A percentile compares a stretch with the other conserved stretches of the same genome.
phyloP scores from a whole-genome alignment of 192 early-diverging fungal species.

The Phycomyces blakesleeanus region DNA sequence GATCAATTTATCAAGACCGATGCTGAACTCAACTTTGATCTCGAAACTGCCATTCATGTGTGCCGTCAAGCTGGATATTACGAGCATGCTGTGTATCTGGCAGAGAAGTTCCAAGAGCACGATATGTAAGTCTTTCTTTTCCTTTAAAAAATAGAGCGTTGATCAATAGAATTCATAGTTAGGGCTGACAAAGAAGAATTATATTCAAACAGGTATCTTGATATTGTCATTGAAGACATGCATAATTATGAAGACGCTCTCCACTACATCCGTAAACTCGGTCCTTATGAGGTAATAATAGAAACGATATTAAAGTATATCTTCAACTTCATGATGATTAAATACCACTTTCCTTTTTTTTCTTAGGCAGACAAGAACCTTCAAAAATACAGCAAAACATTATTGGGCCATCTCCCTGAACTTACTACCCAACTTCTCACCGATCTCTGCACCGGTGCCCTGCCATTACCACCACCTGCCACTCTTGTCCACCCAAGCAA shows the following conservation, averaged over 20 bases:
- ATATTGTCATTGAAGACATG: slow-evolving; percentile 88
- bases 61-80: slow-evolving; percentile 89
- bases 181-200: no score
- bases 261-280: slow-evolving; percentile 64
- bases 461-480: slow-evolving; percentile 17
- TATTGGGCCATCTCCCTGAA: slow-evolving; percentile 51
- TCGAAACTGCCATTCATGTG: slow-evolving; percentile 91
- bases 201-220: slow-evolving; percentile 69
- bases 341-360: neutral
- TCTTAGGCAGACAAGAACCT: slow-evolving; percentile 48
- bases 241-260: slow-evolving; percentile 73
- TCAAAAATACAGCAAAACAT: slow-evolving; percentile 53
- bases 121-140: slow-evolving; percentile 52
- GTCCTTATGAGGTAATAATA: slow-evolving; percentile 44
- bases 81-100: slow-evolving; percentile 88
- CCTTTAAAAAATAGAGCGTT: neutral
- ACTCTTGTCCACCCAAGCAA: neutral
- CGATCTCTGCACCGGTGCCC: slow-evolving; percentile 48
- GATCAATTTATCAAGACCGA: slow-evolving; percentile 87
- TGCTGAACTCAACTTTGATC: slow-evolving; percentile 81
- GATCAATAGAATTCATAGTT: no score
- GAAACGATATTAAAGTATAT: no score
- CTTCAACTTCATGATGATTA: neutral
- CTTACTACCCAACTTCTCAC: slow-evolving; percentile 53
- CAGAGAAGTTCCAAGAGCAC: slow-evolving; percentile 77